phyloP scores from a whole-genome alignment of 805 yeast species.

The Saccharomycodes ludwigii region DNA sequence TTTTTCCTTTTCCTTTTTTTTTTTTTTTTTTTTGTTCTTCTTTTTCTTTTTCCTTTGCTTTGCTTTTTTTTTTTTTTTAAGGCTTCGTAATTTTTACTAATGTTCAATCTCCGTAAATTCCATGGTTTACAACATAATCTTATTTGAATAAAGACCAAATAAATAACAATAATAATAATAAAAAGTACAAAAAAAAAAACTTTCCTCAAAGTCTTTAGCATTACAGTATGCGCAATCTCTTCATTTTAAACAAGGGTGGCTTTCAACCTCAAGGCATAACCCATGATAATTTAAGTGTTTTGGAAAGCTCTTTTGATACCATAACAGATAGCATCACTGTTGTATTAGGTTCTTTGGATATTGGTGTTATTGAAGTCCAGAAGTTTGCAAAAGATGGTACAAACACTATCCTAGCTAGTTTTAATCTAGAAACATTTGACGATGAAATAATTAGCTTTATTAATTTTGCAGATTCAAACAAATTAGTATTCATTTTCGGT shows the following conservation, averaged over 20 bases:
- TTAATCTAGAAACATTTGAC: slow-evolving; percentile 32
- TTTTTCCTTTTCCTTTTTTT: no score
- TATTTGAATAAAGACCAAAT: not conserved
- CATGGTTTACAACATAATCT: not conserved
- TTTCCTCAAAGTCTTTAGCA: not conserved
- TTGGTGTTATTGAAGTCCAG: slow-evolving; percentile 58
- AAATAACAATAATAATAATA: not conserved
- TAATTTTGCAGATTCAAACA: slow-evolving; percentile 60
- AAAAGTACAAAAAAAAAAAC: not conserved
- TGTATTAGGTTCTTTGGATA: slow-evolving; percentile 44
- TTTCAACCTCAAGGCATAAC: slow-evolving; percentile 14
- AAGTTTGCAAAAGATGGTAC: slow-evolving; percentile 57
- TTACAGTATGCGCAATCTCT: slow-evolving; percentile 20
- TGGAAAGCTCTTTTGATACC: not conserved
- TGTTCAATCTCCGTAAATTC: not conserved
- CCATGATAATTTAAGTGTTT: slow-evolving; percentile 4
- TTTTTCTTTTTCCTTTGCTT: no score
- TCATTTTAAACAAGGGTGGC: slow-evolving; percentile 22
- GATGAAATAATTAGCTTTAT: slow-evolving; percentile 40
- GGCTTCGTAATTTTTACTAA: not conserved
- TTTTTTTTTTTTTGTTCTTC: no score
- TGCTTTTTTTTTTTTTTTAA: not conserved
- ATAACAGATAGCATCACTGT: slow-evolving; percentile 62
- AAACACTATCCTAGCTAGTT: slow-evolving; percentile 45
- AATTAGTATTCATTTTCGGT: slow-evolving; percentile 51